A percentile compares a stretch with the other conserved stretches of the same genome.
These are phyloP conservation scores for Lasiodiplodia sp. DNA, from an alignment of 2,329 filamentous ascomycete species.

Conservation along the genomic window DNA sequence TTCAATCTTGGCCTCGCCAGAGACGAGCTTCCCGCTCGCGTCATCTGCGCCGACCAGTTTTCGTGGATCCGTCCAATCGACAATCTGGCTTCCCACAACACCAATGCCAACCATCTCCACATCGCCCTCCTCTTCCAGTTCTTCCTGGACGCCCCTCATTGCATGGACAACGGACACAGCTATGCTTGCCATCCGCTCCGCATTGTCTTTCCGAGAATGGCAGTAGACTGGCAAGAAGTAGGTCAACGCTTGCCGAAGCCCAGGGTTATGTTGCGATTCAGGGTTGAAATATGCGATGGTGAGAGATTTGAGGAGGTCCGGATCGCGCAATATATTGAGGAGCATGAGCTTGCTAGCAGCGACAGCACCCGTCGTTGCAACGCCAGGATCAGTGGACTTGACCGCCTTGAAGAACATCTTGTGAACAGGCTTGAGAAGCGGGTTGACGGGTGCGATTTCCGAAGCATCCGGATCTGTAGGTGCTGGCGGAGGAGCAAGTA, in stretches of 20 bases:
- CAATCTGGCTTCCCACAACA: constrained; percentile 80
- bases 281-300: constrained; percentile 91
- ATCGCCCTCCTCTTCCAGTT: constrained; percentile 75
- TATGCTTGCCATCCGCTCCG: constrained; percentile 78
- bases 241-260: constrained; percentile 82
- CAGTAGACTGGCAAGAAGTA: constrained; percentile 97
- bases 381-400: constrained; percentile 61
- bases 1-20: constrained; percentile 61
- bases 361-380: constrained; percentile 81
- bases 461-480: constrained; percentile 42
- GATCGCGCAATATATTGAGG: constrained; percentile 69
- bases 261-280: constrained; percentile 78
- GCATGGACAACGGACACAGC: constrained; percentile 77
- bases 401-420: constrained; percentile 88
- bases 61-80: constrained; percentile 94
- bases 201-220: constrained; percentile 83
- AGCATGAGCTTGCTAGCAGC: constrained; percentile 88
- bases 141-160: constrained; percentile 65
- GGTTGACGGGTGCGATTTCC: constrained; percentile 44
- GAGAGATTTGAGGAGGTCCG: constrained; percentile 78
- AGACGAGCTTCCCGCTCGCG: constrained; percentile 44
- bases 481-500: constrained; percentile 63
- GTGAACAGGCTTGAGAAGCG: constrained; percentile 68
- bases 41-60: constrained; percentile 71
- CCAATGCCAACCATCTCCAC: constrained; percentile 78